Evolutionary conservation across 805 yeast genomes (phyloP).

Genomic region (Metschnikowia matae): DNA sequence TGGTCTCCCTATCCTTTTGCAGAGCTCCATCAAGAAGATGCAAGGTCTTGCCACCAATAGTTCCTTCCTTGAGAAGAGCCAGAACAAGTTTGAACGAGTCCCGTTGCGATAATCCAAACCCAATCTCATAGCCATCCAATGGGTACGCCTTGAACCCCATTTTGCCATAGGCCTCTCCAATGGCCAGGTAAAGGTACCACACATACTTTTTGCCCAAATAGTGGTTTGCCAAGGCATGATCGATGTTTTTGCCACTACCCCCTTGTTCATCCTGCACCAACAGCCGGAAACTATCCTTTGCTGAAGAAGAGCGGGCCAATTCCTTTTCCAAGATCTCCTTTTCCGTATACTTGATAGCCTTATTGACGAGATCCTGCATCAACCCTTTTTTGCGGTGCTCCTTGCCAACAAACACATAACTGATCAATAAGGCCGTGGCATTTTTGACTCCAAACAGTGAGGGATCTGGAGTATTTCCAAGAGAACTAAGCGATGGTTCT

Average conservation of each 20-base stretch:
- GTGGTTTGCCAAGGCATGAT: constrained; percentile 28
- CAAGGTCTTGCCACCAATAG: constrained; percentile 26
- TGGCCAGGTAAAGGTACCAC: constrained; percentile 64
- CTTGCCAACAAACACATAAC: constrained; percentile 26
- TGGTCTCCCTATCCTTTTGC: constrained; percentile 26
- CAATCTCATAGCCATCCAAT: constrained; percentile 32
- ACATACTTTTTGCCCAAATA: constrained; percentile 34
- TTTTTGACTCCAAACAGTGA: constrained; percentile 29
- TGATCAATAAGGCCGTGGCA: constrained; percentile 24
- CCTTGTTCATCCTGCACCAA: constrained; percentile 21
- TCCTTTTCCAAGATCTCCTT: constrained; percentile 25
- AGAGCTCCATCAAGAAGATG: constrained; percentile 23
- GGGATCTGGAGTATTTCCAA: constrained; percentile 27
- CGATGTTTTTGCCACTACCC: constrained; percentile 23
- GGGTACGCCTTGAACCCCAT: constrained; percentile 53
- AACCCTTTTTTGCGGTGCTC: constrained; percentile 29
- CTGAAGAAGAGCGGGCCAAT: constrained; percentile 19
- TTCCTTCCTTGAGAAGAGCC: constrained; percentile 17
- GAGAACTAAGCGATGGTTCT: constrained; percentile 22
- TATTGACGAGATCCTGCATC: constrained; percentile 22
- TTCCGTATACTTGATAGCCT: constrained; percentile 31
- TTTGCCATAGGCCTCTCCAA: constrained; percentile 60
- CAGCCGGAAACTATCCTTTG: constrained; percentile 28
- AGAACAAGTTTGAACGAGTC: constrained; percentile 20
- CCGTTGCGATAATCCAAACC: constrained; percentile 17